These are phyloP conservation scores for Brassica cretica DNA, from an alignment of 345 rosid genomes.

Conservation along the genomic window DNA sequence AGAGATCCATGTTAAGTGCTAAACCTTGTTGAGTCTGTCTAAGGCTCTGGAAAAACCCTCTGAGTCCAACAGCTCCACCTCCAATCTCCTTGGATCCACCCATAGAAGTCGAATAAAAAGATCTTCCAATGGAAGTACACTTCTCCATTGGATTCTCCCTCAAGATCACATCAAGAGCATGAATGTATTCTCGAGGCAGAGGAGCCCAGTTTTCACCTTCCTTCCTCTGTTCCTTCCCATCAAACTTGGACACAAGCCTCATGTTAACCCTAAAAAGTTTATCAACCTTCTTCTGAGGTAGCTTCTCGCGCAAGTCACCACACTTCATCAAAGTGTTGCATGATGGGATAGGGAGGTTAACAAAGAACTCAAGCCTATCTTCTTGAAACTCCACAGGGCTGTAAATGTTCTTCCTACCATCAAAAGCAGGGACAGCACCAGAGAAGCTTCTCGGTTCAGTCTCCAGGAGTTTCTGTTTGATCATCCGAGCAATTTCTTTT, in stretches of 20 bases:
- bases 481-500: conserved; percentile 79
- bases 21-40: conserved; percentile 94
- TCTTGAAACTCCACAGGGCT: conserved; percentile 81
- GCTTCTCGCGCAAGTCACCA: conserved; percentile 52
- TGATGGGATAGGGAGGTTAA: conserved; percentile 76
- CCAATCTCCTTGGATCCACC: conserved; percentile 80
- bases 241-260: conserved; percentile 79
- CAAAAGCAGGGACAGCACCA: conserved; percentile 74
- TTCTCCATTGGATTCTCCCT: conserved; percentile 84
- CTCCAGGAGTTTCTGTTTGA: conserved; percentile 73
- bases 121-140: conserved; percentile 70
- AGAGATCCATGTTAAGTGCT: conserved; percentile 86
- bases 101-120: conserved; percentile 77
- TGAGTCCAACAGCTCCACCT: conserved; percentile 86
- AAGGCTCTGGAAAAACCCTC: conserved; percentile 96
- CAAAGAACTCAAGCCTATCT: conserved; percentile 80
- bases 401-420: conserved; percentile 77
- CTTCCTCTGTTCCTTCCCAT: conserved; percentile 57
- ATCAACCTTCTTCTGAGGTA: conserved; percentile 53
- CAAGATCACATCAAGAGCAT: conserved; percentile 89
- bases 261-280: conserved; percentile 64
- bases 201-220: conserved; percentile 62
- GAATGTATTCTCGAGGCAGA: conserved; percentile 87
- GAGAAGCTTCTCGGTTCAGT: conserved; percentile 52
- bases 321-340: conserved; percentile 37